A percentile compares a stretch with the other conserved stretches of the same genome.
phyloP scores from a whole-genome alignment of 176 grass and related monocot genomes.

The Oryza coarctata region DNA sequence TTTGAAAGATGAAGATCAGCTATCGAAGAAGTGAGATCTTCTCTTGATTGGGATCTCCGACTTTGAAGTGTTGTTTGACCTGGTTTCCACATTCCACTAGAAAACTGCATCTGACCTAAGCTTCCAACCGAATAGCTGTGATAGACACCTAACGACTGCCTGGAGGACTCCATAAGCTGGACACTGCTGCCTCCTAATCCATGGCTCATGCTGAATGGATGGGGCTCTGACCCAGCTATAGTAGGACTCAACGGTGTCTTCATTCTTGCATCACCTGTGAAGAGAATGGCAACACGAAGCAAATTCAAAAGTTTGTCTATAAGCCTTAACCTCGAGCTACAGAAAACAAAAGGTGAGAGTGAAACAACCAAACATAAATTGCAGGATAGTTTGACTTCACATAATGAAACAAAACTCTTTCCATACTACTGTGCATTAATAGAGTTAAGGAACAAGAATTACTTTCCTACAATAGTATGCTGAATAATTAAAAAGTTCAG shows the following conservation, averaged over 20 bases:
- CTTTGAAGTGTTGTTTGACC: constrained; percentile 92
- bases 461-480: not conserved
- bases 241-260: constrained; percentile 95
- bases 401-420: not conserved
- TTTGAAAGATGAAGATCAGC: constrained; percentile 77
- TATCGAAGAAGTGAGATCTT: constrained; percentile 82
- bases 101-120: constrained; percentile 93
- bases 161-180: constrained; percentile 80
- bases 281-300: constrained; percentile 10
- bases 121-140: constrained; percentile 96
- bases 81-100: constrained; percentile 62
- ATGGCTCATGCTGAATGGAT: constrained; percentile 77
- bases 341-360: not conserved
- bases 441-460: not conserved
- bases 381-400: not conserved
- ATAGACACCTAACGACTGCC: constrained; percentile 57
- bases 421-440: not conserved
- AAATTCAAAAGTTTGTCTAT: constrained; percentile 19
- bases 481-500: not conserved
- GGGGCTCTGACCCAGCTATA: constrained; percentile 67
- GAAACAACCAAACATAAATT: not conserved
- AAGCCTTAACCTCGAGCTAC: not conserved
- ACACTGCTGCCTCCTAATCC: constrained; percentile 65
- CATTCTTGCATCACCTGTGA: constrained; percentile 68
- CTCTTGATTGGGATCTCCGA: constrained; percentile 88